Percentiles rank a stretch among this genome's conserved stretches.
phyloP scores from a whole-genome alignment of 495 filamentous ascomycete species.

The Penicillium lagena region DNA sequence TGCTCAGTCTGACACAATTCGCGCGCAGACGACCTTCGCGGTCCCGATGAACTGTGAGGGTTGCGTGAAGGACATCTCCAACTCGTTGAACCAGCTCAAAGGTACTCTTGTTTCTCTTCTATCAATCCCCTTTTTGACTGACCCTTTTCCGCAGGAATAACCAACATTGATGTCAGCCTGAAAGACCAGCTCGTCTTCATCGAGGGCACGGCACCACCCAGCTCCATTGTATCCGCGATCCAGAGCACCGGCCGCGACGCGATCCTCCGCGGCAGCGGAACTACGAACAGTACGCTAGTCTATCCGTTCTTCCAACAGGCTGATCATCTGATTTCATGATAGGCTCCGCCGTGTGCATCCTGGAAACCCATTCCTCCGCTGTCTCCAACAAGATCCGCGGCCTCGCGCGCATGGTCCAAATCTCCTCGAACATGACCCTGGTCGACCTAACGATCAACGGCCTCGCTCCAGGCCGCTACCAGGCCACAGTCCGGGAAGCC shows the following conservation, averaged over 20 bases:
- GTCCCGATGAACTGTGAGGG: constrained; percentile 86
- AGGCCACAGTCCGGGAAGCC: constrained; percentile 73
- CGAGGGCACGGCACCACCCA: constrained; percentile 64
- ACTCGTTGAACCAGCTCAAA: constrained; percentile 62
- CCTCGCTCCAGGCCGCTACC: constrained; percentile 73
- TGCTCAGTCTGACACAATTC: no score
- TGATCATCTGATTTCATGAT: background rate
- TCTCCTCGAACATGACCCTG: constrained; percentile 66
- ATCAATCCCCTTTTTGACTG: background rate
- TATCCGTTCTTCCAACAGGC: background rate
- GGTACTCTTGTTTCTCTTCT: constrained; percentile 35
- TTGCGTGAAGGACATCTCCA: constrained; percentile 80
- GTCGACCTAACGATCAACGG: constrained; percentile 86
- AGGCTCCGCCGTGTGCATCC: constrained; percentile 93
- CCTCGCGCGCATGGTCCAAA: constrained; percentile 75
- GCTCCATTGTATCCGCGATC: constrained; percentile 81
- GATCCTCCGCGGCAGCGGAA: constrained; percentile 84
- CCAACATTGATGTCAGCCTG: constrained; percentile 42
- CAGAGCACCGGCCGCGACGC: constrained; percentile 87
- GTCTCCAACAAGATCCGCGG: constrained; percentile 63
- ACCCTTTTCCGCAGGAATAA: constrained; percentile 27
- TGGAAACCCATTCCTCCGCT: constrained; percentile 72
- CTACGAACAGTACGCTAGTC: constrained; percentile 64
- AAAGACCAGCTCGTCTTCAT: constrained; percentile 43
- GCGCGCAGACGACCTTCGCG: constrained; percentile 75